Percentiles rank a stretch among this genome's conserved stretches.
Evolutionary conservation across 805 yeast genomes (phyloP).

Genomic region (Ogataea ganodermae): DNA sequence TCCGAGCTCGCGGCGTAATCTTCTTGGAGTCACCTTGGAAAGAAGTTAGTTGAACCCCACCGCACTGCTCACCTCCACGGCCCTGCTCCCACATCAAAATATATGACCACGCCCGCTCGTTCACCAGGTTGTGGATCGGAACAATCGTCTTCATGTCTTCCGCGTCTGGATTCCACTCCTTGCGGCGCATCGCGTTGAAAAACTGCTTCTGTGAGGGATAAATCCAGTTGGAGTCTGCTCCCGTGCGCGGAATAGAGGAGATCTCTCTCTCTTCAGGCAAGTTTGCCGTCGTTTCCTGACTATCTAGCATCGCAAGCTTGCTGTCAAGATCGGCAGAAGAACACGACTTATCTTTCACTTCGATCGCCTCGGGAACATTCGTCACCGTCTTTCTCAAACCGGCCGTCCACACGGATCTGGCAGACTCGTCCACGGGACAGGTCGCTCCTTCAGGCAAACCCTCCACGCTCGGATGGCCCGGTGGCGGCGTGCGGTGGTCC

Average conservation of each 20-base stretch:
- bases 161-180: slow-evolving; percentile 81
- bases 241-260: slow-evolving; percentile 83
- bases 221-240: slow-evolving; percentile 72
- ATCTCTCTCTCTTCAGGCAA: slow-evolving; percentile 76
- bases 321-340: slow-evolving; percentile 47
- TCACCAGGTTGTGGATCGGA: slow-evolving; percentile 91
- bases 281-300: slow-evolving; percentile 19
- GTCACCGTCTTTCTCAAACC: slow-evolving; percentile 19
- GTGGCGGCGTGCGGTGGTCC: neutral
- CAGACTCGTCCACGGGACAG: slow-evolving; percentile 43
- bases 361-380: slow-evolving; percentile 41
- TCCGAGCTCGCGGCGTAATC: slow-evolving; percentile 84
- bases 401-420: slow-evolving; percentile 39
- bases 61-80: slow-evolving; percentile 64
- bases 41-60: slow-evolving; percentile 80
- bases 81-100: slow-evolving; percentile 79
- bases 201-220: slow-evolving; percentile 96
- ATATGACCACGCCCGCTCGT: slow-evolving; percentile 89
- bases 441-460: slow-evolving; percentile 24
- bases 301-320: slow-evolving; percentile 21
- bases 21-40: slow-evolving; percentile 88
- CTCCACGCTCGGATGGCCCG: slow-evolving; percentile 10
- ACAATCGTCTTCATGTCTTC: slow-evolving; percentile 87
- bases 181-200: slow-evolving; percentile 89
- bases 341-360: slow-evolving; percentile 38